These are phyloP conservation scores for Mimosa bimucronata DNA, from an alignment of 306 rosid genomes.

Conservation along the genomic window DNA sequence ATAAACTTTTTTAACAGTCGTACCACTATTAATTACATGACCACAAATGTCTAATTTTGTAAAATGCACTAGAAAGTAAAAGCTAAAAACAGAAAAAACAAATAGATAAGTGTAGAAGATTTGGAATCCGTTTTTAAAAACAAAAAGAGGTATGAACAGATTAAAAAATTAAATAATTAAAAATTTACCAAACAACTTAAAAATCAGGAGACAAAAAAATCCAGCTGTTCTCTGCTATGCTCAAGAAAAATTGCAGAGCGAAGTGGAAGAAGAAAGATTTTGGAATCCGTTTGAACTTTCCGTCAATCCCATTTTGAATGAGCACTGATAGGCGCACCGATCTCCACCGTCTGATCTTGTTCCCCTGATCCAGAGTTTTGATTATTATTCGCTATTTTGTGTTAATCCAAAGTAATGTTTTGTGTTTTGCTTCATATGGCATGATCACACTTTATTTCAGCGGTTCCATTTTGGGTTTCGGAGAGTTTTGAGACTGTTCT, in stretches of 20 bases:
- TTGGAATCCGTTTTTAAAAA: background rate
- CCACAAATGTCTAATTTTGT: too few species aligned
- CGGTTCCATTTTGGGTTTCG: constrained; percentile 48
- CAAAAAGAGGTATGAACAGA: background rate
- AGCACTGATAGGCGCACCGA: constrained; percentile 47
- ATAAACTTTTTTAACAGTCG: too few species aligned
- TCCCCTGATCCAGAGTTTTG: constrained; percentile 24
- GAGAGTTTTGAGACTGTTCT: constrained; percentile 39
- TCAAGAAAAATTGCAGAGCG: constrained; percentile 32
- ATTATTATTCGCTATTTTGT: constrained; percentile 1
- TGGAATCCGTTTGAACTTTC: constrained; percentile 56
- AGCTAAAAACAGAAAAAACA: background rate
- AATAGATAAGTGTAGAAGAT: background rate
- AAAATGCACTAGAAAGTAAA: background rate
- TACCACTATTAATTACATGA: too few species aligned
- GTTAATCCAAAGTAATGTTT: constrained; percentile 41
- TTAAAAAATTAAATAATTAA: background rate
- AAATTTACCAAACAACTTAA: constrained; percentile 2
- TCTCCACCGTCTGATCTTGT: constrained; percentile 39
- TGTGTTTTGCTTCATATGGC: constrained; percentile 43
- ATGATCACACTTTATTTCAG: constrained; percentile 39
- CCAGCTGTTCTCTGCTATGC: constrained; percentile 37
- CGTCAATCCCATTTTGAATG: constrained; percentile 45
- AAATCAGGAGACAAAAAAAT: constrained; percentile 30
- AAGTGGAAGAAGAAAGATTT: constrained; percentile 34